A percentile compares a stretch with the other conserved stretches of the same genome.
Conservation (phyloP, 306 rosid species). For the Cucurbita ficifolia region DNA sequence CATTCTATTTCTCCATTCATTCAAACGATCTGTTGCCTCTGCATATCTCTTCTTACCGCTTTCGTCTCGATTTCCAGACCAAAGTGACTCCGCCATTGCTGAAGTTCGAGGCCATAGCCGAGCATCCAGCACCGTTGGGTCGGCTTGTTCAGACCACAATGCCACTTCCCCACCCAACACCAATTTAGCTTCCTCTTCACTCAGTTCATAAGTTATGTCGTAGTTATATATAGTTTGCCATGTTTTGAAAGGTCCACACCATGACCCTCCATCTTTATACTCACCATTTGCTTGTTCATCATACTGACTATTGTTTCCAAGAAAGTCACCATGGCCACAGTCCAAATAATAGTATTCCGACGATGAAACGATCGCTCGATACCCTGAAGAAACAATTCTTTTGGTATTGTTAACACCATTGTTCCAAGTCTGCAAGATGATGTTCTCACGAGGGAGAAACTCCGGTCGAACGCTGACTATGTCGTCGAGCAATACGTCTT, state of each 20-base stretch:
- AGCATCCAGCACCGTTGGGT: conserved; percentile 47
- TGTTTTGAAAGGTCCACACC: conserved; percentile 85
- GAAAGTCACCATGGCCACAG: conserved; percentile 69
- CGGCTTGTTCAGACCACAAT: conserved; percentile 83
- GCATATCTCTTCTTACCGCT: conserved; percentile 46
- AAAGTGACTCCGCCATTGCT: conserved; percentile 63
- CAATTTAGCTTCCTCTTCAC: conserved; percentile 46
- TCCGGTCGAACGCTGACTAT: conserved; percentile 25
- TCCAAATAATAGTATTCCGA: conserved; percentile 65
- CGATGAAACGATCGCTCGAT: conserved; percentile 56
- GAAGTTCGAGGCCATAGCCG: conserved; percentile 78
- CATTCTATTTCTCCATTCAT: conserved; percentile 77
- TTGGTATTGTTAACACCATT: conserved; percentile 66
- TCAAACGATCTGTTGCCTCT: conserved; percentile 65
- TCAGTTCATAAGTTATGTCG: conserved; percentile 54
- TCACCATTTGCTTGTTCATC: conserved; percentile 24
- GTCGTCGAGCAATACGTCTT: conserved; percentile 45
- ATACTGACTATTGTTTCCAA: conserved; percentile 45
- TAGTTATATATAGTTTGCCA: conserved; percentile 75
- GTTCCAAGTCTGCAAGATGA: conserved; percentile 77
- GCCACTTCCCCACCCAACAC: conserved; percentile 94
- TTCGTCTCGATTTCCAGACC: conserved; percentile 72
- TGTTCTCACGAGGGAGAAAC: conserved; percentile 44
- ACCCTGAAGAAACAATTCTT: conserved; percentile 53
- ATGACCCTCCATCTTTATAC: conserved; percentile 45